phyloP scores from a whole-genome alignment of 257 asterid species.

The Nicotiana undulata region DNA sequence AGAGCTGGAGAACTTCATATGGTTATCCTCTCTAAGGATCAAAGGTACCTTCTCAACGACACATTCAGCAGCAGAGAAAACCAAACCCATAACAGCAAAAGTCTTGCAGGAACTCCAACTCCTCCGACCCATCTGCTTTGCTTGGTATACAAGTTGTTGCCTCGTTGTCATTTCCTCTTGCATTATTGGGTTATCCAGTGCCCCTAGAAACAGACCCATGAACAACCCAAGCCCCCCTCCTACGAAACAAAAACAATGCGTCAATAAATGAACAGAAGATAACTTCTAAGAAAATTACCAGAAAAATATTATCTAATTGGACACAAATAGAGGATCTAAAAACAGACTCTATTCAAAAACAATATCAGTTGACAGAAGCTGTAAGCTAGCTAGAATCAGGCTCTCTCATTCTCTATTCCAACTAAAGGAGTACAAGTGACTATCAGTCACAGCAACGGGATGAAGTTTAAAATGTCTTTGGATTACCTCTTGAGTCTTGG shows the following conservation, averaged over 20 bases:
- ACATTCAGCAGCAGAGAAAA: constrained; percentile 87
- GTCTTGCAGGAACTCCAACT: constrained; percentile 97
- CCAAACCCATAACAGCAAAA: constrained; percentile 88
- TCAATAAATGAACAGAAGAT: background rate
- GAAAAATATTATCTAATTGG: background rate
- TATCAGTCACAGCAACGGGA: background rate
- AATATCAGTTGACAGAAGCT: too few relatives aligned
- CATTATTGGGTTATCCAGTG: constrained; percentile 76
- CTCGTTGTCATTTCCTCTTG: constrained; percentile 76
- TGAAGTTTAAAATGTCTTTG: background rate
- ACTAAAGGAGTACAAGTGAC: background rate
- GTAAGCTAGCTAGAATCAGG: background rate
- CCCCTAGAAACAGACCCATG: constrained; percentile 89
- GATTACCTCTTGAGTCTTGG: background rate
- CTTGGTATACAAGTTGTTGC: constrained; percentile 66
- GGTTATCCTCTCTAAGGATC: background rate
- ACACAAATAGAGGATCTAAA: background rate
- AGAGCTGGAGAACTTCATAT: background rate
- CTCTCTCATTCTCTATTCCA: background rate
- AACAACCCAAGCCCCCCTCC: constrained; percentile 90
- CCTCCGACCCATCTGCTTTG: constrained; percentile 91
- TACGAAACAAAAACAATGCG: constrained; percentile 21
- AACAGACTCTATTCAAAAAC: background rate
- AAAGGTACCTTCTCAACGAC: constrained; percentile 61
- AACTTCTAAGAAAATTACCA: background rate